These are phyloP conservation scores for Drosera capensis DNA, from an alignment of 148 eudicot genomes.

Conservation along the genomic window DNA sequence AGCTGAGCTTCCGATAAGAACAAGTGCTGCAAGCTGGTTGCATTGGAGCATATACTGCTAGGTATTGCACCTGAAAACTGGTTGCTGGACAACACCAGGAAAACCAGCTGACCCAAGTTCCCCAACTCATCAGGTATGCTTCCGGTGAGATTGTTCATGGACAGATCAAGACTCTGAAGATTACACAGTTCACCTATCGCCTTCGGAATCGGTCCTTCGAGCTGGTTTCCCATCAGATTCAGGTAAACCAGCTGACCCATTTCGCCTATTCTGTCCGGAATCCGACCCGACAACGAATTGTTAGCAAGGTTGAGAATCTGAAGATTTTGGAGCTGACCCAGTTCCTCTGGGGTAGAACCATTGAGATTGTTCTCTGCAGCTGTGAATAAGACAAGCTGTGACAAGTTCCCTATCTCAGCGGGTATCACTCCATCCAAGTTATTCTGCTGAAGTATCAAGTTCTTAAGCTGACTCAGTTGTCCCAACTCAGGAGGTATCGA, in stretches of 20 bases:
- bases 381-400: slow-evolving; percentile 31
- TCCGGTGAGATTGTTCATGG: slow-evolving; percentile 53
- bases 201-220: slow-evolving; percentile 52
- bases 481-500: slow-evolving; percentile 55
- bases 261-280: slow-evolving; percentile 49
- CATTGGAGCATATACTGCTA: slow-evolving; percentile 41
- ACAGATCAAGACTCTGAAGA: slow-evolving; percentile 59
- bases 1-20: slow-evolving; percentile 42
- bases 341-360: slow-evolving; percentile 45
- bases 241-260: slow-evolving; percentile 50
- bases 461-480: slow-evolving; percentile 24
- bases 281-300: slow-evolving; percentile 50
- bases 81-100: slow-evolving; percentile 45
- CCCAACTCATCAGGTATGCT: slow-evolving; percentile 64
- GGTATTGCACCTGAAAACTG: slow-evolving; percentile 54
- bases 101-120: slow-evolving; percentile 41
- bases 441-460: slow-evolving; percentile 52
- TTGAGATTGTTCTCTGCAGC: slow-evolving; percentile 52
- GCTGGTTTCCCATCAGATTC: slow-evolving; percentile 64
- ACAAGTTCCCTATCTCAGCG: slow-evolving; percentile 41
- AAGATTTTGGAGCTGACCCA: slow-evolving; percentile 37
- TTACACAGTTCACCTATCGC: slow-evolving; percentile 30
- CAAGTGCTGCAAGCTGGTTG: slow-evolving; percentile 44
- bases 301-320: slow-evolving; percentile 57
- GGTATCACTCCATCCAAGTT: slow-evolving; percentile 56